Conservation (phyloP, 1,284 basidiomycete genomes). For the Polyporus tsugae region DNA sequence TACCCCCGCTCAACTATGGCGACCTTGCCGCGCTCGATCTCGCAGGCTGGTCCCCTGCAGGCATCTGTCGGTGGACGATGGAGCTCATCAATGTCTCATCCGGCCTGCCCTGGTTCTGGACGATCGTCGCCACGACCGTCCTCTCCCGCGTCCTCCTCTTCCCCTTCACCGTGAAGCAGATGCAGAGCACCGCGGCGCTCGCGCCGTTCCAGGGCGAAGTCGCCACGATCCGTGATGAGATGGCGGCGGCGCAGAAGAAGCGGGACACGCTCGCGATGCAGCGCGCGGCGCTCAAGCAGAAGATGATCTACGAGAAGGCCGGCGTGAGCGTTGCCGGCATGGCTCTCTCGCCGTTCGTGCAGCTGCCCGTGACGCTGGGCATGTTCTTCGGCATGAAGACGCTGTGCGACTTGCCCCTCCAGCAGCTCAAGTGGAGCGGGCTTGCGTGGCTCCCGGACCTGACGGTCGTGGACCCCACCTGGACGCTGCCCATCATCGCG, state of each 20-base stretch:
- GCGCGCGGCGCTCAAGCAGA: constrained; percentile 62
- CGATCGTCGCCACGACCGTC: constrained; percentile 78
- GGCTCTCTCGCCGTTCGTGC: constrained; percentile 69
- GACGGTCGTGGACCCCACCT: constrained; percentile 82
- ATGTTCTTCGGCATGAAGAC: constrained; percentile 87
- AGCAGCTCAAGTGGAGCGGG: constrained; percentile 83
- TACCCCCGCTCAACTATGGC: constrained; percentile 69
- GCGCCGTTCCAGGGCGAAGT: constrained; percentile 71
- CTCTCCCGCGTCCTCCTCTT: constrained; percentile 75
- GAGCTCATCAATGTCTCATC: constrained; percentile 80
- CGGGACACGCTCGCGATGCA: constrained; percentile 66
- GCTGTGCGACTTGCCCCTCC: constrained; percentile 77
- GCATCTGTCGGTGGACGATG: constrained; percentile 55
- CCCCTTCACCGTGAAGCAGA: constrained; percentile 72
- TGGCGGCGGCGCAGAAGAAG: constrained; percentile 44
- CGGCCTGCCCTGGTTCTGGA: constrained; percentile 88
- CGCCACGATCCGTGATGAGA: constrained; percentile 59
- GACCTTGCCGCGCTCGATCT: constrained; percentile 85
- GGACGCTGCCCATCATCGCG: constrained; percentile 75
- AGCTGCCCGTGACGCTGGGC: constrained; percentile 84
- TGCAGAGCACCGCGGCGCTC: constrained; percentile 78
- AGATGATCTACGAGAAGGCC: constrained; percentile 72
- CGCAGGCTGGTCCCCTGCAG: constrained; percentile 61
- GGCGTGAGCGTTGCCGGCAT: constrained; percentile 72
- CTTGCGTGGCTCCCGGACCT: constrained; percentile 82